Conservation (phyloP, 2,329 filamentous ascomycete species). For the Tympanopsis confertula region DNA sequence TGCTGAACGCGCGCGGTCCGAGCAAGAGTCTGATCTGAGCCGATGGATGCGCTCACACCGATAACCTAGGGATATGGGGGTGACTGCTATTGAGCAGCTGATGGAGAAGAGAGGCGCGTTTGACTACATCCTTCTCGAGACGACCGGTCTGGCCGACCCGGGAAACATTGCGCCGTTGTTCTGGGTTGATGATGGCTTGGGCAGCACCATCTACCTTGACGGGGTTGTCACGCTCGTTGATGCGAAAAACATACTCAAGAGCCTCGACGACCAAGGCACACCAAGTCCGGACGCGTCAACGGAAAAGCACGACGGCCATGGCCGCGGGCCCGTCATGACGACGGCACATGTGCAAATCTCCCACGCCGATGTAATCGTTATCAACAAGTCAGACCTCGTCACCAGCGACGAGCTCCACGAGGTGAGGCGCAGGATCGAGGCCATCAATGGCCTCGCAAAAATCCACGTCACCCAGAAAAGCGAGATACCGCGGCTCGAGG, state of each 20-base stretch:
- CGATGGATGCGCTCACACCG: too few species aligned
- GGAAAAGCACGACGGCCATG: slow-evolving; percentile 34
- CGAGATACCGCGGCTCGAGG: slow-evolving; percentile 70
- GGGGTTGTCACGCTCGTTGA: slow-evolving; percentile 94
- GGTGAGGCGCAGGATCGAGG: slow-evolving; percentile 60
- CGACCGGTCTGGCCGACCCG: slow-evolving; percentile 86
- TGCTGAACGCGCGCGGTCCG: background rate
- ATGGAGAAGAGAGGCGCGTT: slow-evolving; percentile 92
- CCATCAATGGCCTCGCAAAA: slow-evolving; percentile 83
- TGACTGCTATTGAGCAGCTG: slow-evolving; percentile 86
- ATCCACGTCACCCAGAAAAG: slow-evolving; percentile 74
- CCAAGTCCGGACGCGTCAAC: slow-evolving; percentile 32
- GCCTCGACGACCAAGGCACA: slow-evolving; percentile 61
- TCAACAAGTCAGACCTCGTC: slow-evolving; percentile 89
- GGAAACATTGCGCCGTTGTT: slow-evolving; percentile 93
- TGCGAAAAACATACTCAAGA: slow-evolving; percentile 78
- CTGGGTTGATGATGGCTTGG: slow-evolving; percentile 93
- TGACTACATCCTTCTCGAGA: slow-evolving; percentile 95
- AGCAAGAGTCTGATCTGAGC: slow-evolving; percentile 1
- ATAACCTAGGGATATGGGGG: slow-evolving; percentile 64
- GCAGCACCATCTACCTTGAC: slow-evolving; percentile 90
- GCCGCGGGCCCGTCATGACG: slow-evolving; percentile 62
- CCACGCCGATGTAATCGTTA: slow-evolving; percentile 84
- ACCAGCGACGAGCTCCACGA: slow-evolving; percentile 52
- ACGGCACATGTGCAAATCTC: slow-evolving; percentile 94